phyloP scores from a whole-genome alignment of 139 green algal genomes.

The Desmodesmus armatus region DNA sequence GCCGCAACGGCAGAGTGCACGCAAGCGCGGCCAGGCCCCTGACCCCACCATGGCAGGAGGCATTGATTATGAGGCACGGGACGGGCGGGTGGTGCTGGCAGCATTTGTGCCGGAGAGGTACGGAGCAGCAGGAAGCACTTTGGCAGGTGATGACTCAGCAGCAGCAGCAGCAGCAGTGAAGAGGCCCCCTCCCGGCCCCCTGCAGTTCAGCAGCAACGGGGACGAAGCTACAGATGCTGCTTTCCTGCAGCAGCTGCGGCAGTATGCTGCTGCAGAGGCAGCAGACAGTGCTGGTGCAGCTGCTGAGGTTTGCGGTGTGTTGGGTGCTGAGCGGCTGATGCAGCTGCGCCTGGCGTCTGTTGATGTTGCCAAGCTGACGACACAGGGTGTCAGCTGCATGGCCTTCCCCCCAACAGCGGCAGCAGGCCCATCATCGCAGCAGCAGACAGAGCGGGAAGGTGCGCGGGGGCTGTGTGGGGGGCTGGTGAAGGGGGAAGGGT shows the following conservation, averaged over 20 bases:
- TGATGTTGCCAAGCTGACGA: slow-evolving; percentile 51
- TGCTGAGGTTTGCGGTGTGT: background rate
- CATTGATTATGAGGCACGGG: slow-evolving; percentile 31
- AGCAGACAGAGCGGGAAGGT: slow-evolving; percentile 46
- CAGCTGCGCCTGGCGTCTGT: slow-evolving; percentile 10
- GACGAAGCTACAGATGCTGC: slow-evolving; percentile 40
- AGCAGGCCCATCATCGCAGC: slow-evolving; percentile 39
- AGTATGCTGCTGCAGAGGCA: slow-evolving; percentile 1
- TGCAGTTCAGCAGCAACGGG: slow-evolving; percentile 37
- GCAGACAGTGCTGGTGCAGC: background rate
- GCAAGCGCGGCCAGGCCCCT: background rate
- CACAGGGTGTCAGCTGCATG: slow-evolving; percentile 32
- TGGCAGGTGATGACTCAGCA: background rate
- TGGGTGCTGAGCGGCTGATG: background rate
- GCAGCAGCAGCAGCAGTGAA: slow-evolving; percentile 40
- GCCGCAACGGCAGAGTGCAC: slow-evolving; percentile 7
- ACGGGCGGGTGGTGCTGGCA: slow-evolving; percentile 41
- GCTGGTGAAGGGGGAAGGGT: no score
- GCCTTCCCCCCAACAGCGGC: slow-evolving; percentile 37
- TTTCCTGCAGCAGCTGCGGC: slow-evolving; percentile 39
- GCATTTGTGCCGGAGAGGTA: background rate
- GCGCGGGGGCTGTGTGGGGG: no score
- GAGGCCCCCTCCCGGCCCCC: background rate
- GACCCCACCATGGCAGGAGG: slow-evolving; percentile 28
- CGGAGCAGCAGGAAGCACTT: background rate